Evolutionary conservation across 2,329 filamentous ascomycete genomes (phyloP), one percentile per base, ranked within the genome.

Genomic region (Davidsoniella australis): DNA sequence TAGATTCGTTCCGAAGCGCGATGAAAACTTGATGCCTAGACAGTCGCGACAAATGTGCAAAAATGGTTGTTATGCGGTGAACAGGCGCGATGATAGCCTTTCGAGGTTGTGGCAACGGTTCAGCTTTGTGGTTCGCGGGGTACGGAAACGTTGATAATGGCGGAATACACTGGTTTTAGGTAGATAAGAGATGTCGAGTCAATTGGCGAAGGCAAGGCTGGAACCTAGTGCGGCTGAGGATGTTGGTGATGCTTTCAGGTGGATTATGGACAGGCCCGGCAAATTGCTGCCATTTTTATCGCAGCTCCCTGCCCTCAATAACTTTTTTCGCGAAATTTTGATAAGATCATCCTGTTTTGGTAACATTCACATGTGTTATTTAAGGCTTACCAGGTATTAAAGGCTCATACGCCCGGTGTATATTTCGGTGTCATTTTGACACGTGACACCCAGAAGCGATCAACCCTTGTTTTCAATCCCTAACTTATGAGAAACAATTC

Each of bases 301-400:
- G 29, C 29, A 33, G 29, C 29, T 33, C 29, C 29, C 29, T 33
- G 29, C 12, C 29, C 8, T 33, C 9, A 10, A 33, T 9, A 9
- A 33, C 8, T 12, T 46, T 46, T 39, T 39, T 46, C 44, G 44
- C 33, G 44, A 46, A 46, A 38, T 46, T 46, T 46, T 29, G 44
- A 46, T 37, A 20, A 33, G 18, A 18, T 46, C 23, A 12, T 33
- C 14, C 20, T 46, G 17, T 39, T 33, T 26, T 39, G 20, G 33
- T 38, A 23, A 20, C 16, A 24, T 26, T n/a, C 23, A 20, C 10
- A 16, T 18, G 33, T 39, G 37, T 18, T 16, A 12, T 46, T 39
- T 46, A 16, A n/a, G 17, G 7, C 29, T 33, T 33, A 12, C 29
- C 29, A 9, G 4, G 29, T 33, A 33, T 5, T 33, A 38, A 37